Evolutionary conservation across 1,284 basidiomycete genomes (phyloP).

Genomic region (Afroboletus lepidellus): DNA sequence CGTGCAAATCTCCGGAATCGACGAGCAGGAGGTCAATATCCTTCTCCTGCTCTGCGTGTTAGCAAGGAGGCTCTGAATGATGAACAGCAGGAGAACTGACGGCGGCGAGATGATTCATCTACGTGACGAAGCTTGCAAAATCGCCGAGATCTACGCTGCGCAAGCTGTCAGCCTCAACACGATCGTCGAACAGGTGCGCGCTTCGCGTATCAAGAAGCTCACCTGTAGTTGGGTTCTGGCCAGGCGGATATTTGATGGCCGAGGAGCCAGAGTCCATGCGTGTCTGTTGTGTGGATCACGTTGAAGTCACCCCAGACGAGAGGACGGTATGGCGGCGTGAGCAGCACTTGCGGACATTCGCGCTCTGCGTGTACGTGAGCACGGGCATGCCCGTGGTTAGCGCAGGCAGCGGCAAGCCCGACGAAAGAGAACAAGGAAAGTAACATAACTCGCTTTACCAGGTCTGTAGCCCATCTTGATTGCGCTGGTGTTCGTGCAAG

Average conservation of each 20-base stretch:
- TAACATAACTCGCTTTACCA: conserved; percentile 12
- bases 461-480: neutral
- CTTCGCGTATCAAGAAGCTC: conserved; percentile 8
- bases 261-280: conserved; percentile 78
- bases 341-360: conserved; percentile 40
- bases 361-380: conserved; percentile 39
- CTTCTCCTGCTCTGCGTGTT: conserved; percentile 43
- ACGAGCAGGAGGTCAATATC: conserved; percentile 72
- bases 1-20: conserved; percentile 79
- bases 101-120: conserved; percentile 74
- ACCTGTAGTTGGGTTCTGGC: conserved; percentile 77
- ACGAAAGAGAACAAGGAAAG: conserved; percentile 19
- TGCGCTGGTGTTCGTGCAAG: neutral
- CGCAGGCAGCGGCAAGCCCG: conserved; percentile 23
- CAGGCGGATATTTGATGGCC: conserved; percentile 69
- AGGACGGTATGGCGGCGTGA: conserved; percentile 56
- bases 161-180: conserved; percentile 7
- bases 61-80: neutral
- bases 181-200: neutral
- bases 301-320: conserved; percentile 80
- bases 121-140: conserved; percentile 76
- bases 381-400: conserved; percentile 12
- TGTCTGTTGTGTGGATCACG: conserved; percentile 75
- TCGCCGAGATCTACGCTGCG: conserved; percentile 73
- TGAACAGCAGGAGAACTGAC: conserved; percentile 33